Percentiles rank a stretch among this genome's conserved stretches.
These are phyloP conservation scores for Funneliformis caledonium DNA, from an alignment of 371 early-diverging fungal species.

Conservation along the genomic window DNA sequence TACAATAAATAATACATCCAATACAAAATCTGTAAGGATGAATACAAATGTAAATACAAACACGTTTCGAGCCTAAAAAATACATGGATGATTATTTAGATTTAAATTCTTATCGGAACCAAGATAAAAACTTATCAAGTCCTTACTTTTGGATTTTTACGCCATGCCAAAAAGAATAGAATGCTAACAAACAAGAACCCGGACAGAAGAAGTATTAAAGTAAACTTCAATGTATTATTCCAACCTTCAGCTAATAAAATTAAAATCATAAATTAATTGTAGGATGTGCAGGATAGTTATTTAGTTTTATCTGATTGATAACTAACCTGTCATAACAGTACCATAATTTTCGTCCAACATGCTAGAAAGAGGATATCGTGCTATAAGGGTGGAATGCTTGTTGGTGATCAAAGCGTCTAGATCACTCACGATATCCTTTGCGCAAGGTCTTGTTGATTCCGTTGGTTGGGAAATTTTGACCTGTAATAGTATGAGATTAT, in stretches of 20 bases:
- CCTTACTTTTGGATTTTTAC: not conserved
- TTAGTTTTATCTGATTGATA: too few relatives aligned
- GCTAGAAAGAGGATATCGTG: not conserved
- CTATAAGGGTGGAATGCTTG: not conserved
- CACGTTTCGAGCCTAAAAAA: not conserved
- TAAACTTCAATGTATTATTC: not conserved
- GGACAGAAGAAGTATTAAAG: not conserved
- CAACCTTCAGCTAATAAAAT: not conserved
- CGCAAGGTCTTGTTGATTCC: not conserved
- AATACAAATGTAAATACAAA: not conserved
- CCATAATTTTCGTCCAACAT: not conserved
- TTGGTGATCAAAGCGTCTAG: not conserved
- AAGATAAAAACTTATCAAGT: not conserved
- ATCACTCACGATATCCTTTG: not conserved
- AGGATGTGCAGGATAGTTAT: too few relatives aligned
- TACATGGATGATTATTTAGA: too few relatives aligned
- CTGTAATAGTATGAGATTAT: not conserved
- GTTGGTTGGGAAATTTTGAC: not conserved
- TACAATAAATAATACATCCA: not conserved
- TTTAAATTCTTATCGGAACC: not conserved
- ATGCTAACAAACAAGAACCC: not conserved
- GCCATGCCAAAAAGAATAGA: not conserved
- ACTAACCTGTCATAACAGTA: not conserved
- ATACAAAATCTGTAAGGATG: not conserved
- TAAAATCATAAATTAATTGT: not conserved